Evolutionary conservation across 2,329 filamentous ascomycete genomes (phyloP), one percentile per base, ranked within the genome.

Genomic region (Pyrenophora teres): DNA sequence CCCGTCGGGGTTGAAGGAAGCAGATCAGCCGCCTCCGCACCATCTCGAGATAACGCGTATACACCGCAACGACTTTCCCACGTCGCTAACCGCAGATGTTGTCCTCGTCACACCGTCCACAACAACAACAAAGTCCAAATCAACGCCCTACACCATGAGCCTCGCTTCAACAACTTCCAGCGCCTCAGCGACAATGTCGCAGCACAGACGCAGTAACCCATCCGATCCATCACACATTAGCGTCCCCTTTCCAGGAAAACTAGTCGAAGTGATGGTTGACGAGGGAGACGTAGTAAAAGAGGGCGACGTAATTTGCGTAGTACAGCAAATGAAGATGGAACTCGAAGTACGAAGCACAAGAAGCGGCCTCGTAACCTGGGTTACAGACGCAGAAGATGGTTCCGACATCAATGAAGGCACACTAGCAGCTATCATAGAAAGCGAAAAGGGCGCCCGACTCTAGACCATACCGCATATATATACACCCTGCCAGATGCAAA

Each of bases 311-410:
- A 70, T 87, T 0, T 57, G 81, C 75, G 82, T 87, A 15, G 79
- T 87, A 16, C 81, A 82, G 68, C 84, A 87, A 69, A 87, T 87
- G 83, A 87, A 87, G 70, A 87, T 87, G 84, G 85, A 87, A 57
- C 69, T 87, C n/a, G 85, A 87, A 60, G 79, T 87, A 2, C 69
- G 85, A 18, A 77, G 76, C 47, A 73, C 76, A 13, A 74, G 74
- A 4, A 72, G 74, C 1, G 83, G 83, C 0, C 66, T 63, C 2
- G 76, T 83, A 4, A 71, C 65, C 1, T 85, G 82, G 79, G 76
- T 81, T 0, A 74, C 76, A 40, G 80, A 83, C 42, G 76, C 76
- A 39, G 80, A 82, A 32, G 80, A 84, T 39, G 80, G 76, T 5
- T 78, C 81, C 43, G 83, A 84, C 56, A 80, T 86, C 2, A 78